Base-by-base conservation (phyloP, 2,329 filamentous ascomycete genomes). In the Aspergillus pseudoterreus region DNA sequence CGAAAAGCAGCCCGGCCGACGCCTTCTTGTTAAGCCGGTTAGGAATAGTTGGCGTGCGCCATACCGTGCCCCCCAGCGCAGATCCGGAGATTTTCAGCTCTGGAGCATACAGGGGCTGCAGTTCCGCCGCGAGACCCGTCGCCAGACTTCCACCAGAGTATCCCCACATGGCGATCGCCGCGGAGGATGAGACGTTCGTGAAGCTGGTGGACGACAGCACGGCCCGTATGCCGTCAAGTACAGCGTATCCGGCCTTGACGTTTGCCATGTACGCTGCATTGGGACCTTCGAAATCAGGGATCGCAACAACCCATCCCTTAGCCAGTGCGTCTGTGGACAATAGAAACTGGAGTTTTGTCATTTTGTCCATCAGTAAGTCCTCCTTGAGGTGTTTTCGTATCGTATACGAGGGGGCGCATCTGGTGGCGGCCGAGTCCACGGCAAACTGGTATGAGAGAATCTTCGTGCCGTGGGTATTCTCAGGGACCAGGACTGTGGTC, bases 401-500 rank as follows among this genome's bases (percentile, higher is more conserved):
- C 4, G 17, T n/a, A 9, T 50, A 50, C 6, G 48, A 50, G 4
- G 48, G 48, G 9, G 48, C 42, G 15, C 48, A 50, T n/a, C 45
- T 4, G 15, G 41, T 3, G 10, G 9, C 27, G 5, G 48, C 2
- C 4, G 48, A 38, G 6, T 45, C 48, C 8, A 45, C n/a, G 10
- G 48, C 19, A 6, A 50, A 19, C 33, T 50, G 48, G 12, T 50
- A 45, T 1, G 48, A 50, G 4, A 50, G 48, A 2, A 50, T 32
- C 17, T 45, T 45, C 2, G 42, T 38, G 21, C 22, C 11, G 12
- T 49, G 35, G 17, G 45, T 21, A 12, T 45, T 45, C 35, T 30
- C 4, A 6, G 50, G 50, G 19, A 52, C 21, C 6, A 52, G 41
- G 1, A 52, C 35, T 4, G 50, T 52, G 6, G 50, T 49, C 5